Percentiles rank a stretch among this genome's conserved stretches.
These are phyloP conservation scores for Peronospora tabacina DNA, from an alignment of 352 stramenopile genomes.

Conservation along the genomic window DNA sequence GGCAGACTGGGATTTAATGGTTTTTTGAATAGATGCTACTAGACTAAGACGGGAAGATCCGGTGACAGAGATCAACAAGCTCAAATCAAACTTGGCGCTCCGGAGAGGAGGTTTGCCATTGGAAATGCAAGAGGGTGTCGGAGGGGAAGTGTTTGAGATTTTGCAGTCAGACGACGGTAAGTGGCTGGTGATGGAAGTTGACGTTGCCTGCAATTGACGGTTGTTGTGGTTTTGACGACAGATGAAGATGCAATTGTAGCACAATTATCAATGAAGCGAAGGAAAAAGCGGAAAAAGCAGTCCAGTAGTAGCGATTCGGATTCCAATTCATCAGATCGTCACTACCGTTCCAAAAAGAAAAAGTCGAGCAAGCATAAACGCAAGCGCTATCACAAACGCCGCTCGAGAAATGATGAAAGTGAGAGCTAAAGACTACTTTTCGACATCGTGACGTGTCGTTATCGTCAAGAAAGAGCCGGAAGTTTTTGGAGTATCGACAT, in stretches of 20 bases:
- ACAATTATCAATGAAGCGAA: conserved; percentile 57
- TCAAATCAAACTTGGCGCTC: conserved; percentile 49
- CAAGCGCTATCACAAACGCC: conserved; percentile 19
- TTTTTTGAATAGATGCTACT: conserved; percentile 41
- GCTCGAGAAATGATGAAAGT: conserved; percentile 5
- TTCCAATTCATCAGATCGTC: conserved; percentile 10
- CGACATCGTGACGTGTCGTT: conserved; percentile 7
- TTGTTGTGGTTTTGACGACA: conserved; percentile 2
- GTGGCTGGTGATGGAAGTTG: background rate
- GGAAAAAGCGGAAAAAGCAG: conserved; percentile 53
- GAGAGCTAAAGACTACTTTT: conserved; percentile 1
- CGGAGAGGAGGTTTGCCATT: conserved; percentile 46
- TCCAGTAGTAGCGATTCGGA: conserved; percentile 12
- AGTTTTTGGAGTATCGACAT: too few relatives aligned
- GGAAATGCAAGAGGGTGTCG: conserved; percentile 45
- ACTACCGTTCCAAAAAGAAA: conserved; percentile 17
- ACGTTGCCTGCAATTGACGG: background rate
- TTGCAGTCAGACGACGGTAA: conserved; percentile 54
- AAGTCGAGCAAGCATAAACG: conserved; percentile 31
- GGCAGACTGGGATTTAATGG: background rate
- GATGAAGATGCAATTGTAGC: conserved; percentile 37
- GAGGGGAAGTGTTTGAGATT: conserved; percentile 49
- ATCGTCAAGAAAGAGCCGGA: conserved; percentile 1
- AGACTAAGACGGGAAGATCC: conserved; percentile 67
- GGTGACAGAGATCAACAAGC: conserved; percentile 56